Base-by-base conservation (phyloP, 345 rosid species). In the Populus alba region DNA sequence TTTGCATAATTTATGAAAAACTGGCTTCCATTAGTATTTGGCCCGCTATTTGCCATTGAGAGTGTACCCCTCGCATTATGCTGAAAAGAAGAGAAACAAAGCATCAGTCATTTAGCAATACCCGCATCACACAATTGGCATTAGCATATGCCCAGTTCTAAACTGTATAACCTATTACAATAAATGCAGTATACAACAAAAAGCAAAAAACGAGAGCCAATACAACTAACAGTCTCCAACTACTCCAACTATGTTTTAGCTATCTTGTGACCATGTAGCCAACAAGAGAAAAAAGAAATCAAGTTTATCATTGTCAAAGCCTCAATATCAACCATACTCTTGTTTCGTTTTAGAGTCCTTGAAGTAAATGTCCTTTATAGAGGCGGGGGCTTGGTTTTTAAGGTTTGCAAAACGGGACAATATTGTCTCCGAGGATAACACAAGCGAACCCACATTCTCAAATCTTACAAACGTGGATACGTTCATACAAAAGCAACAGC, bases 11-110 rank as follows among this genome's bases (percentile, higher is more conserved):
- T 57, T 22, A 97, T 70, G 84, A 97, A 97, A 84, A 97, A 97
- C 80, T 97, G 99, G 89, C 98, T 94, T 76, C 95, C 99, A 25
- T 92, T 94, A 39, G 99, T 97, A 79, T 97, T 94, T 65, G 99
- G 97, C 25, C 99, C 98, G 72, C 97, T 96, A 81, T 96, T 92
- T 70, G 99, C 99, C 99, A 97, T 97, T 25, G 98, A 68, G 22
- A 97, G 83, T 71, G 88, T 90, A 59, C 98, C 98, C 84, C 99
- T 92, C 31, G 98, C 97, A 82, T 94, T 94, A 79, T 97, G 98
- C 97, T 96, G 92, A 47, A 78, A 51, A 74, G 49, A 41, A 76
- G 57, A 63, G 61, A 74, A 18, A 66, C 6, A 23, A 1, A 1
- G 29, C 13, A 35, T 29, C 55, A 1, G 66, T 53, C 39, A 67